Evolutionary conservation across 805 yeast species (phyloP), one percentile per base, ranked within the genome.

Genomic region (Myxozyma kluyveri): DNA sequence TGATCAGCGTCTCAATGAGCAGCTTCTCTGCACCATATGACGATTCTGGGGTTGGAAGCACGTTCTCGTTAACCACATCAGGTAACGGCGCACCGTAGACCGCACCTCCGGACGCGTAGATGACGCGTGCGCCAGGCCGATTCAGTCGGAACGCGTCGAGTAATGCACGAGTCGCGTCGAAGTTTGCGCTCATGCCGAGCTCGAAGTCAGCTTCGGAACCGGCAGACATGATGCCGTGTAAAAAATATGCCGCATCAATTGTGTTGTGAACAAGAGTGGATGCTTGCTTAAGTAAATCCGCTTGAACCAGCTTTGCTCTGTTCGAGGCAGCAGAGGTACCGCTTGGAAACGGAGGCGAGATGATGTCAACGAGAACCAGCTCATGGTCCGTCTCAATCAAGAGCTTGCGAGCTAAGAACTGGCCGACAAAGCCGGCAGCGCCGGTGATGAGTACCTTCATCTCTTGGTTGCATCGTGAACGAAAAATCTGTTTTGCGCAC

Each of bases 161-260:
- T 18, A 61, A 48, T 12, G 42, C 35, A 7, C 64, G 41, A 7
- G 64, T 58, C 14, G 64, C 52, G 23, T 61, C 64, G 21, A 61
- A 33, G 32, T 61, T 61, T 27, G 56, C 65, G 6, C 43, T 42
- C 54, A 61, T 45, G 12, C 65, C 64, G 21, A 61, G 57, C 31
- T 56, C 63, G 29, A 60, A 61, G 49, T 61, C 48, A 12, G 44
- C 49, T 48, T 61, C 65, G 12, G 64, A 42, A 14, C 64, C 64
- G 18, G 62, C 60, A 5, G 64, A 61, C 64, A 60, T 61, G 45
- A 61, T 60, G 12, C 64, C 63, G 45, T 61, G 64, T 23, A 60
- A 54, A 12, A 60, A 37, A 33, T 41, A 60, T 22, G 47, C 59
- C 7, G 49, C 51, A 31, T 58, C 53, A n/a, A 59, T 27, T 33